Base-by-base conservation (phyloP, 352 stramenopile species). In the Pythium monospermum region DNA sequence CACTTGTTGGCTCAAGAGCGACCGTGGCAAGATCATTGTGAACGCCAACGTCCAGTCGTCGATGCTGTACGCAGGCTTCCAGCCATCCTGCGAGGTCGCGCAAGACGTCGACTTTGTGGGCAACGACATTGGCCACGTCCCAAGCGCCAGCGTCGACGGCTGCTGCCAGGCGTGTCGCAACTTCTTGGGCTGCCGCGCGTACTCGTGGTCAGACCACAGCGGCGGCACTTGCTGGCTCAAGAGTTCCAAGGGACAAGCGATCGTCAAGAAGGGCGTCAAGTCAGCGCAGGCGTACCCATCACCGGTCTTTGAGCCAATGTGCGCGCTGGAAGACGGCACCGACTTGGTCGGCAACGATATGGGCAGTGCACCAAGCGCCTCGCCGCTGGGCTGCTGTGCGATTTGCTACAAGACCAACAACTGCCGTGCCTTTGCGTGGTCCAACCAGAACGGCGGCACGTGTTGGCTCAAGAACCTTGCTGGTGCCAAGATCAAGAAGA, bases 311-410 rank as follows among this genome's bases (percentile, higher is more conserved):
- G 10, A 13, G 0, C 44, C 64, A 1, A 35, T 49, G 1, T 61
- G 58, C 19, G 57, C 58, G 1, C 63, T 68, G 4, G 66, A 79
- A 19, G 59, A 59, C 13, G 61, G 59, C 39, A 44, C 77, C 6
- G 69, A 83, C 49, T 86, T 79, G 40, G 23, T 39, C 12, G 70
- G 68, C 36, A 76, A 65, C 37, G 69, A 83, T 36, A 45, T 86
- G 7, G 50, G 38, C 2, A 75, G 41, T 27, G 64, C 57, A 4
- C 25, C 44, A 3, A 78, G 69, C 15, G n/a, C 56, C 2, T 40
- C 58, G 2, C 64, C 68, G 0, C 59, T 54, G 19, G 56, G 56
- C 5, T 83, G 62, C 40, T 83, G 75, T 26, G 31, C 49, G 37
- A 57, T 80, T 21, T 83, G 71, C 10, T 37, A 36, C 16, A 59